Conservation (phyloP, 441 rosid genomes). For the Pelargonium cotyledonis region DNA sequence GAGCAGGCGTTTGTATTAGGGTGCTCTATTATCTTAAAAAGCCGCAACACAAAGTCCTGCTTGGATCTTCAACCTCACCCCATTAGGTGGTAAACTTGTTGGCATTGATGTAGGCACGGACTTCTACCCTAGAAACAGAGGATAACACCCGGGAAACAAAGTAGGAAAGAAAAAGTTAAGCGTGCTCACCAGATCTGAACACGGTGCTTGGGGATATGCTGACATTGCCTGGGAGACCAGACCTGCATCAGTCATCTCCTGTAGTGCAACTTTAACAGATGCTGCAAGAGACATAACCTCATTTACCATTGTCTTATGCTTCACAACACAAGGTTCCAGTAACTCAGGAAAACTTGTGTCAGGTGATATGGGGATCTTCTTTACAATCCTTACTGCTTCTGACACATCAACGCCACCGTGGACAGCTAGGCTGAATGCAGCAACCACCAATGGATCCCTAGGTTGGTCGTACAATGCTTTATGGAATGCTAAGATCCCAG, state of each 20-base stretch:
- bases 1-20: too few species aligned
- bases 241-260: constrained; percentile 53
- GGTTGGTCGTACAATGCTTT: constrained; percentile 47
- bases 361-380: constrained; percentile 40
- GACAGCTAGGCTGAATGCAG: constrained; percentile 53
- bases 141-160: too few species aligned
- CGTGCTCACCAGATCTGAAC: constrained; percentile 58
- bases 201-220: constrained; percentile 73
- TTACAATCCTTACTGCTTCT: constrained; percentile 57
- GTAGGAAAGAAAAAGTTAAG: constrained; percentile 1
- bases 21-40: too few species aligned
- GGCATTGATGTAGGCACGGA: too few species aligned
- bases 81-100: too few species aligned
- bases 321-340: constrained; percentile 29
- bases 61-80: too few species aligned
- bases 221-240: constrained; percentile 74
- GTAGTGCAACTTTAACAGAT: constrained; percentile 37
- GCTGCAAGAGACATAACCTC: constrained; percentile 62
- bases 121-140: too few species aligned
- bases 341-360: constrained; percentile 49
- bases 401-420: constrained; percentile 50
- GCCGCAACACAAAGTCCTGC: too few species aligned
- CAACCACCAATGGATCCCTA: constrained; percentile 52
- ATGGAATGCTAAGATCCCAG: constrained; percentile 55
- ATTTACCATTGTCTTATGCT: constrained; percentile 28